Evolutionary conservation across 768 basidiomycete species (phyloP).

Genomic region (Suillus subalutaceus): DNA sequence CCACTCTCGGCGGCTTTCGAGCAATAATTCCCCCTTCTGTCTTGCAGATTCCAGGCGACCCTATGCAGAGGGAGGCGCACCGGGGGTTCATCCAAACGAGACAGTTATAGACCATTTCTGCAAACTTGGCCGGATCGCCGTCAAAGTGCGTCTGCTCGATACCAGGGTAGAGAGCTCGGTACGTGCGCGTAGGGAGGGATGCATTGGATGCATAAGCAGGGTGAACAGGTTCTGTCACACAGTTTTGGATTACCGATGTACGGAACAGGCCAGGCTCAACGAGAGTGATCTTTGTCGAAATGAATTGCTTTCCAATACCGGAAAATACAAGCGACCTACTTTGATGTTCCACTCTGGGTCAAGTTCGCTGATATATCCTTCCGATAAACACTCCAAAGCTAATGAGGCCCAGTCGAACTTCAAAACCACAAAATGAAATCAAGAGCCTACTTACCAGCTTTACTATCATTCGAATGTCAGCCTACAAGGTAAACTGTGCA

Average conservation of each 20-base stretch:
- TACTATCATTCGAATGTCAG: conserved; percentile 18
- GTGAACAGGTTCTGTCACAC: conserved; percentile 16
- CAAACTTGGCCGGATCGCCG: conserved; percentile 29
- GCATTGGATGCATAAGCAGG: conserved; percentile 27
- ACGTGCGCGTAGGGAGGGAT: conserved; percentile 28
- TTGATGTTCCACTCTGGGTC: conserved; percentile 41
- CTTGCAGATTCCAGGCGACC: conserved; percentile 24
- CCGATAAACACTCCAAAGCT: conserved; percentile 39
- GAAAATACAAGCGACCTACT: conserved; percentile 18
- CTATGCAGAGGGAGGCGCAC: conserved; percentile 27
- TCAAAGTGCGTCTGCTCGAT: conserved; percentile 24
- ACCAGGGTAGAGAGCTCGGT: conserved; percentile 20
- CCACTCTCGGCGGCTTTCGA: conserved; percentile 25
- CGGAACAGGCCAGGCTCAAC: conserved; percentile 29
- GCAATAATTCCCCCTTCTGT: conserved; percentile 22
- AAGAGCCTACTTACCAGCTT: conserved; percentile 19
- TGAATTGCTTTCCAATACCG: conserved; percentile 3
- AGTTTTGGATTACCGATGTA: conserved; percentile 20
- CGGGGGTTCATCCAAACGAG: conserved; percentile 20
- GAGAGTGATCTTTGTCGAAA: conserved; percentile 20
- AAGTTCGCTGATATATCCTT: conserved; percentile 33
- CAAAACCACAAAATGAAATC: neutral
- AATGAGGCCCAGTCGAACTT: conserved; percentile 2
- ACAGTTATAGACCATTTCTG: conserved; percentile 21
- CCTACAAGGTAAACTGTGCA: conserved; percentile 3